A percentile compares a stretch with the other conserved stretches of the same genome.
Evolutionary conservation across 352 stramenopile genomes (phyloP).

Genomic region (Phytophthora citrophthora): DNA sequence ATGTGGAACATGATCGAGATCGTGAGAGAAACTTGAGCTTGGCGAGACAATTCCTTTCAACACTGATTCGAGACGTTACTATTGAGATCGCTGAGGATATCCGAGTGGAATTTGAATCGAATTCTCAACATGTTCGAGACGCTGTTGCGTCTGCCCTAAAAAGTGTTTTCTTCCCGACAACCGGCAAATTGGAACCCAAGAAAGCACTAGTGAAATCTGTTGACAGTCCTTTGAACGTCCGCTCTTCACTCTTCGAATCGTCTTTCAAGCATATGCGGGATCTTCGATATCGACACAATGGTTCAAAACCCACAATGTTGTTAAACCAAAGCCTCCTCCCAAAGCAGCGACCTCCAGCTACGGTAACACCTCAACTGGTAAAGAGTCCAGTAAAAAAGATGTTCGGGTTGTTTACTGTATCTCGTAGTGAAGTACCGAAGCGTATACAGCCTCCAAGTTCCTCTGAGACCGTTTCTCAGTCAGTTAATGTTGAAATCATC

Average conservation of each 20-base stretch:
- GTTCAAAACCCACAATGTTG: conserved; percentile 4
- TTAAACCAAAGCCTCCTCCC: conserved; percentile 21
- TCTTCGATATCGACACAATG: conserved; percentile 12
- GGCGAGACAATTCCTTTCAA: conserved; percentile 16
- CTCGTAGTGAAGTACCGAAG: background rate
- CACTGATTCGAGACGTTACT: conserved; percentile 37
- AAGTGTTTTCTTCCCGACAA: conserved; percentile 30
- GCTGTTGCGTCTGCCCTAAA: conserved; percentile 17
- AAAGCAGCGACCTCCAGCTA: background rate
- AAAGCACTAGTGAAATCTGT: conserved; percentile 1
- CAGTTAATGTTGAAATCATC: conserved; percentile 9
- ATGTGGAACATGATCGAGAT: conserved; percentile 28
- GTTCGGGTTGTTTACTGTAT: conserved; percentile 23
- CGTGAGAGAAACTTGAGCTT: conserved; percentile 4
- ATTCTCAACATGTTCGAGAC: conserved; percentile 23
- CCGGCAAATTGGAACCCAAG: background rate
- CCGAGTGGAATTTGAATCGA: conserved; percentile 41
- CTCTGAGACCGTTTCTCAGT: background rate
- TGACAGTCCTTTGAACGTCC: conserved; percentile 1
- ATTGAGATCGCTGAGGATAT: conserved; percentile 47
- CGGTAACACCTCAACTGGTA: background rate
- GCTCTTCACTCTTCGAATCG: conserved; percentile 31
- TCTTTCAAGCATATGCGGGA: conserved; percentile 24
- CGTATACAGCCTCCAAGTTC: background rate
- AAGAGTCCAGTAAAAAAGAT: conserved; percentile 30